Evolutionary conservation across 352 stramenopile genomes (phyloP).

Genomic region (Pythium biforme): DNA sequence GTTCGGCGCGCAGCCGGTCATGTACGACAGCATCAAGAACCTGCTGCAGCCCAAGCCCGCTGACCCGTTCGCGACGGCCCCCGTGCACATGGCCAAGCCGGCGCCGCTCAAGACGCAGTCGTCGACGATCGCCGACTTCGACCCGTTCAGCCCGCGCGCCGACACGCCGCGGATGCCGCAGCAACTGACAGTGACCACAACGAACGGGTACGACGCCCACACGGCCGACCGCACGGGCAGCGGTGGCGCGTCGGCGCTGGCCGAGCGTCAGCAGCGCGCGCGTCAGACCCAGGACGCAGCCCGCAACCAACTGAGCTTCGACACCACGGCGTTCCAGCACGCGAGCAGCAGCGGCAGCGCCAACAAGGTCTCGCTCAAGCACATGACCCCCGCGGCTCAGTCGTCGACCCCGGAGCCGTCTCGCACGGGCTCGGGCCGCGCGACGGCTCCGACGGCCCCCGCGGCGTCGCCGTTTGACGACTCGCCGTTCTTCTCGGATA

Average conservation of each 20-base stretch:
- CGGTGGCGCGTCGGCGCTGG: constrained; percentile 26
- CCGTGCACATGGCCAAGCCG: constrained; percentile 2
- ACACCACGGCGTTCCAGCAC: constrained; percentile 47
- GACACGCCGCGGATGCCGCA: constrained; percentile 52
- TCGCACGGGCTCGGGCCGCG: constrained; percentile 10
- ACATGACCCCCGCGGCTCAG: constrained; percentile 16
- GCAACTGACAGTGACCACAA: constrained; percentile 4
- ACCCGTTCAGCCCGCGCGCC: constrained; percentile 63
- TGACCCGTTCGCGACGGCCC: constrained; percentile 45
- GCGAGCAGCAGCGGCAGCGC: constrained; percentile 3
- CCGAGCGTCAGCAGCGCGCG: constrained; percentile 44
- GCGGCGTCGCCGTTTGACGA: constrained; percentile 37
- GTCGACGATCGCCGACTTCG: constrained; percentile 68
- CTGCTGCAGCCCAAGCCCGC: constrained; percentile 40
- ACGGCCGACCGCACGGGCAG: constrained; percentile 22
- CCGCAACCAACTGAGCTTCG: constrained; percentile 55
- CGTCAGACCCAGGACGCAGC: constrained; percentile 67
- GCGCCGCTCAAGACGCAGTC: constrained; percentile 31
- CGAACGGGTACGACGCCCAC: constrained; percentile 5
- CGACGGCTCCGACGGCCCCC: constrained; percentile 6
- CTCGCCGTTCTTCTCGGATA: constrained; percentile 60
- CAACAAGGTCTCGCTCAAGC: constrained; percentile 46
- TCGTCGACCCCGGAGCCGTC: constrained; percentile 9
- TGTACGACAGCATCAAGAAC: constrained; percentile 69
- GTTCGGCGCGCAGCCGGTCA: constrained; percentile 45